These are phyloP conservation scores for Pseudohalonectria lignicola DNA, from an alignment of 2,329 filamentous ascomycete genomes.

Conservation along the genomic window DNA sequence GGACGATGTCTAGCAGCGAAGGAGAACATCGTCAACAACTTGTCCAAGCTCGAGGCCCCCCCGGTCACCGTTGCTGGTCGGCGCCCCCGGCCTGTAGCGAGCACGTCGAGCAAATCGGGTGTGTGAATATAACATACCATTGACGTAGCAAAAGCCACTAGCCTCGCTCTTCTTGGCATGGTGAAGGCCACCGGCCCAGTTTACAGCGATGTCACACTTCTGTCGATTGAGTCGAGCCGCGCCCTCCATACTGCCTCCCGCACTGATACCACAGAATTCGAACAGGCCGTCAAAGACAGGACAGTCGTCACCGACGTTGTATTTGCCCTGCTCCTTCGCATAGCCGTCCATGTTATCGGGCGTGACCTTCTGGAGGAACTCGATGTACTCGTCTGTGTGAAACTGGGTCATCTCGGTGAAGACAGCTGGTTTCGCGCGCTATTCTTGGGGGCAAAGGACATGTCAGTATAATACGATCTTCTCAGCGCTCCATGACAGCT, in stretches of 20 bases:
- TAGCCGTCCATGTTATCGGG: constrained; percentile 98
- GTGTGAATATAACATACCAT: constrained; percentile 48
- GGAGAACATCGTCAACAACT: not conserved
- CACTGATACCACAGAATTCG: constrained; percentile 90
- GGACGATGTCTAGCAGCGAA: constrained; percentile 70
- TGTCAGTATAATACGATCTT: too few species aligned
- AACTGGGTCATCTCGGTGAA: constrained; percentile 88
- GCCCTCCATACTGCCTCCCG: constrained; percentile 87
- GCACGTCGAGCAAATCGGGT: constrained; percentile 34
- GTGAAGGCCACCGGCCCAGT: constrained; percentile 95
- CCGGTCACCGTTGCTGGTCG: too few species aligned
- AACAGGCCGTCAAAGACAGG: constrained; percentile 97
- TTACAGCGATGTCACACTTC: constrained; percentile 94
- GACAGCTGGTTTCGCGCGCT: constrained; percentile 79
- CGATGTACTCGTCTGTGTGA: constrained; percentile 90
- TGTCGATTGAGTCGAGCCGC: constrained; percentile 80
- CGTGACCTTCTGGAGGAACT: constrained; percentile 89
- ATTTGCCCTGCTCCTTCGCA: constrained; percentile 80
- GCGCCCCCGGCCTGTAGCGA: too few species aligned
- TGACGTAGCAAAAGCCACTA: constrained; percentile 96
- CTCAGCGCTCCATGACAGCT: too few species aligned
- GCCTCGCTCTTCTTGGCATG: constrained; percentile 97
- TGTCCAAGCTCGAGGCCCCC: too few species aligned
- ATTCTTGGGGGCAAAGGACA: too few species aligned
- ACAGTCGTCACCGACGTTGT: constrained; percentile 94